Percentiles rank a stretch among this genome's conserved stretches.
Conservation (phyloP, 2,329 filamentous ascomycete genomes). For the Colletotrichum cordylinicola region DNA sequence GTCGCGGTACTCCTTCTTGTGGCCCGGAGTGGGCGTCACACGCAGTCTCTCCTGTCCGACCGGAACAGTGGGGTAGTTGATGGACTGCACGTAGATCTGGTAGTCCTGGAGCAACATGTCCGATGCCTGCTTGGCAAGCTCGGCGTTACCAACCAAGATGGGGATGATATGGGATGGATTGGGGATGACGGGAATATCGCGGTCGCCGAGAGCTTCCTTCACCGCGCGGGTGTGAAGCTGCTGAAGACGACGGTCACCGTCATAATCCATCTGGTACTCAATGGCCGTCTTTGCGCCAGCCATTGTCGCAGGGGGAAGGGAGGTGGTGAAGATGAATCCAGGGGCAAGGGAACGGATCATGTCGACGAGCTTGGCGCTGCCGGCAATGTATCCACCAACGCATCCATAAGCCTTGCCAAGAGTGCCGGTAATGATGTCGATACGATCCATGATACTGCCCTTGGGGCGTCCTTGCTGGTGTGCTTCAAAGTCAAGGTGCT, state of each 20-base stretch:
- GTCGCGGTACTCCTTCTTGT: slow-evolving; percentile 83
- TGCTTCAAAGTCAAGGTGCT: slow-evolving; percentile 93
- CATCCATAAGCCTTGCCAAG: slow-evolving; percentile 98
- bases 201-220: slow-evolving; percentile 79
- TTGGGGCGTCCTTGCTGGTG: slow-evolving; percentile 76
- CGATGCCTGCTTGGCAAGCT: slow-evolving; percentile 88
- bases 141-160: slow-evolving; percentile 91
- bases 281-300: slow-evolving; percentile 91
- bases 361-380: slow-evolving; percentile 85
- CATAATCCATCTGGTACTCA: slow-evolving; percentile 87
- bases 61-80: slow-evolving; percentile 98
- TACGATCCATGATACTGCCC: slow-evolving; percentile 91
- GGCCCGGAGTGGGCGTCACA: slow-evolving; percentile 94
- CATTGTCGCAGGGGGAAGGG: slow-evolving; percentile 95
- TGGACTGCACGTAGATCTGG: slow-evolving; percentile 96
- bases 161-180: slow-evolving; percentile 98
- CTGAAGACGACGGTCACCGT: slow-evolving; percentile 88
- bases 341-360: slow-evolving; percentile 93
- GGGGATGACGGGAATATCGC: slow-evolving; percentile 94
- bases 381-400: slow-evolving; percentile 97
- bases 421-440: slow-evolving; percentile 98
- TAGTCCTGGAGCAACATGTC: slow-evolving; percentile 91
- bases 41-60: slow-evolving; percentile 97
- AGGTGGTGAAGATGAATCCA: slow-evolving; percentile 99
- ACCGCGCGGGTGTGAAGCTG: slow-evolving; percentile 96